Evolutionary conservation across 192 early-diverging fungal species (phyloP), one percentile per base, ranked within the genome.

Genomic region (Coemansia sp.): DNA sequence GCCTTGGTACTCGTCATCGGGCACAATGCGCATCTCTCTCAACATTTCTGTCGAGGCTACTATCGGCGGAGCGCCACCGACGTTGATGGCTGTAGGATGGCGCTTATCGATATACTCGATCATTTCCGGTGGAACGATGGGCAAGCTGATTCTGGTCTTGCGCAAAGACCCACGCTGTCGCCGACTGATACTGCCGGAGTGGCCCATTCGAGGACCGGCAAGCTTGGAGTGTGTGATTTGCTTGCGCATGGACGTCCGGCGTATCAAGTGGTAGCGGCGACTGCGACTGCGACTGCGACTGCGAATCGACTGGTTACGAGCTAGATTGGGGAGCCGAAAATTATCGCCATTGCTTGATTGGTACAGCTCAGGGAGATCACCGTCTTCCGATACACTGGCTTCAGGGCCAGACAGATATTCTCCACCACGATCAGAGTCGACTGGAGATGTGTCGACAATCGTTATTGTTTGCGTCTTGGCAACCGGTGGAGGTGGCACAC

Each of bases 101-200:
- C 80, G 72, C 48, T 39, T 66, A n/a, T 82, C 68, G 21, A 82
- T 68, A 39, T 76, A 77, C 12, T 82, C 75, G 9, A 82, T 34
- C 75, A 82, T 73, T 50, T 82, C 80, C 0, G 68, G 80, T 32
- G 80, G 80, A 14, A 82, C 75, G 36, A 82, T 82, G 0, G 80
- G 80, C 53, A 73, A 69, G 25, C 80, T 72, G 53, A 82, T 82
- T 1, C 63, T 68, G 0, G 70, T n/a, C 55, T 64, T 67, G 21
- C 66, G 64, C 57, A 59, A 34, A 11, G 70, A 69, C 2, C 41
- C 58, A 1, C 67, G 60, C 6, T 44, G 66, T 29, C 57, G 57
- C 32, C 57, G 57, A n/a, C 15, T 8, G 31, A 19, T 15, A 17
- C 57, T 36, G n/a, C 57, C 57, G 17, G 57, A 32, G 32, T 37